Evolutionary conservation across 441 rosid genomes (phyloP), one percentile per base, ranked within the genome.

Genomic region (Croton laevigatus): DNA sequence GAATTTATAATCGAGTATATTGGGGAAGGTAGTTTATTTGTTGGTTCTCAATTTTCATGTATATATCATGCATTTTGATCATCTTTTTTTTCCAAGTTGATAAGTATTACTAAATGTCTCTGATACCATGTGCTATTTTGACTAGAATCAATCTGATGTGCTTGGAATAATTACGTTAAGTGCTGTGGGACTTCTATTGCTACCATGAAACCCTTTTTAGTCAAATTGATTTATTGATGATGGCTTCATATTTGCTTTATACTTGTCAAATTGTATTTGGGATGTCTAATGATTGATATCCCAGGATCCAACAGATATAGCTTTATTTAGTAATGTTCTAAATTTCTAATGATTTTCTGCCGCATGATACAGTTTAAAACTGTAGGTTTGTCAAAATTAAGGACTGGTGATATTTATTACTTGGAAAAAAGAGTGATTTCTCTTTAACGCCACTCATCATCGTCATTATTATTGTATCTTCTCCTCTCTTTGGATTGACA

Each of bases 1-100:
- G 92, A 92, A 5, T 92, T 90, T 73, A 70, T 94, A 79, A 75
- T 94, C 13, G 99, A 94, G 85, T 94, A 94, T 85, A 90, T 87
- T 52, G 99, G 97, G 53, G 99, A 94, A 94, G 98, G 99, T 94
- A 85, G 65, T 75, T 48, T 62, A 53, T 48, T 44, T 59, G 60
- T 48, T 71, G 19, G n/a, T 66, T 34, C 55, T 32, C 42, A 5
- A 36, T 57, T 6, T 0, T 23, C 17, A 59, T 17, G 40, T 45
- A 11, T 20, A 69, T 61, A 68, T 23, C 54, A 38, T 45, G 22
- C 17, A 8, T 65, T 45, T 48, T 63, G 45, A 38, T 34, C 66
- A 0, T 64, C 45, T 65, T 62, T 51, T 5, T 62, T 19, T 34
- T 23, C 40, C 40, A 45, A 46, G 36, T 57, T 46, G 32, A 6